Evolutionary conservation across 441 rosid genomes (phyloP).

Genomic region (Adansonia rubrostipa): DNA sequence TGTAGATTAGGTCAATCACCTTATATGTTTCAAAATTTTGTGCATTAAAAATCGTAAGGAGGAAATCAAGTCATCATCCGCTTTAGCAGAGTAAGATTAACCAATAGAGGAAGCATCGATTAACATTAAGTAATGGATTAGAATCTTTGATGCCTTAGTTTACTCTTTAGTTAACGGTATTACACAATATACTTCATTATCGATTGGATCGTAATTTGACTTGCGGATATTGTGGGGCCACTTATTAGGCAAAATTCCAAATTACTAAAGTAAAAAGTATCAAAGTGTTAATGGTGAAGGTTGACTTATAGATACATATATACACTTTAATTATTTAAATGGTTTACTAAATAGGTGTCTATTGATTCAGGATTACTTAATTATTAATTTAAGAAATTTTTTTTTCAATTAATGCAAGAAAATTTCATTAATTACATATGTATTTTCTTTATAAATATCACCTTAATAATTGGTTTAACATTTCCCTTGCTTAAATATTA

Average conservation of each 20-base stretch:
- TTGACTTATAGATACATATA: not conserved
- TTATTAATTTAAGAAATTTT: no score
- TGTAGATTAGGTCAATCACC: not conserved
- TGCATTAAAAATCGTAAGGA: not conserved
- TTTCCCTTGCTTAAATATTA: not conserved
- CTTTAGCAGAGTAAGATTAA: not conserved
- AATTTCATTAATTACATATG: no score
- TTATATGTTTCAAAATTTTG: not conserved
- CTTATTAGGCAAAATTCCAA: not conserved
- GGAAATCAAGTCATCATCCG: not conserved
- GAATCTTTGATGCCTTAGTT: slow-evolving; percentile 15
- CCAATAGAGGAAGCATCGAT: not conserved
- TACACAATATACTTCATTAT: not conserved
- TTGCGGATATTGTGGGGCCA: not conserved
- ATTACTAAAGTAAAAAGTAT: no score
- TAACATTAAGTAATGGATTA: not conserved
- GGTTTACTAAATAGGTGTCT: no score
- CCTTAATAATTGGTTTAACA: no score
- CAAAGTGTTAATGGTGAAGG: not conserved
- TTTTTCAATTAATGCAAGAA: no score
- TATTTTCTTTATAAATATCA: no score
- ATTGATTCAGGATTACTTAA: no score
- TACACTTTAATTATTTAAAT: not conserved
- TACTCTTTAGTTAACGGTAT: not conserved
- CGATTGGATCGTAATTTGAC: not conserved